A percentile compares a stretch with the other conserved stretches of the same genome.
Conservation (phyloP, 2,329 filamentous ascomycete species). For the Colletotrichum orchidophilum region DNA sequence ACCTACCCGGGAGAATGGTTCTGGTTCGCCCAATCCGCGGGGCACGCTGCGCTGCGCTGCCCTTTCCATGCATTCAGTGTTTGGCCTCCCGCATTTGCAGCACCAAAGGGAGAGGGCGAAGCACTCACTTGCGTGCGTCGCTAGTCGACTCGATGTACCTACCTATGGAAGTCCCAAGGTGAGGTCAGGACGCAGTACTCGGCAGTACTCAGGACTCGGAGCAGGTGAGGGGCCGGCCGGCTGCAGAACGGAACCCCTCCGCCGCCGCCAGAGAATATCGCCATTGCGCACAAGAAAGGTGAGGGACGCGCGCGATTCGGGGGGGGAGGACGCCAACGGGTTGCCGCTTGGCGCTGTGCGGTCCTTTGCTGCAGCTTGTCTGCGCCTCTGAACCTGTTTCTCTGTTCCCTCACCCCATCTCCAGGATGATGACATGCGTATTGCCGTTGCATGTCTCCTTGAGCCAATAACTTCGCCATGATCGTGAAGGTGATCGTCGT, state of each 20-base stretch:
- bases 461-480: slow-evolving; percentile 10
- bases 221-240: not conserved
- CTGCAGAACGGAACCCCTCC: not conserved
- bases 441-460: not conserved
- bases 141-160: not conserved
- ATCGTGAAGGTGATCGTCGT: slow-evolving; percentile 15
- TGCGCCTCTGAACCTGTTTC: not conserved
- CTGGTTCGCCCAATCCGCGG: slow-evolving; percentile 19
- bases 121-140: not conserved
- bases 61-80: not conserved
- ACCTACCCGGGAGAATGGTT: slow-evolving; percentile 23
- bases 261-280: not conserved
- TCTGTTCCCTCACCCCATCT: not conserved
- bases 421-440: slow-evolving; percentile 30
- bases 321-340: slow-evolving; percentile 1
- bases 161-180: too few species aligned
- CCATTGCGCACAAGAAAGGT: not conserved
- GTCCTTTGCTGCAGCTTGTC: slow-evolving; percentile 28
- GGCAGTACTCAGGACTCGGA: not conserved
- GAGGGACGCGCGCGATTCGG: not conserved
- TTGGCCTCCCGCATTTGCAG: not conserved
- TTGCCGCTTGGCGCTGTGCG: slow-evolving; percentile 25
- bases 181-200: not conserved
- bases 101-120: not conserved
- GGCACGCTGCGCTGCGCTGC: not conserved